These are phyloP conservation scores for Skeletonema costatum DNA, from an alignment of 108 stramenopile species.

Conservation along the genomic window DNA sequence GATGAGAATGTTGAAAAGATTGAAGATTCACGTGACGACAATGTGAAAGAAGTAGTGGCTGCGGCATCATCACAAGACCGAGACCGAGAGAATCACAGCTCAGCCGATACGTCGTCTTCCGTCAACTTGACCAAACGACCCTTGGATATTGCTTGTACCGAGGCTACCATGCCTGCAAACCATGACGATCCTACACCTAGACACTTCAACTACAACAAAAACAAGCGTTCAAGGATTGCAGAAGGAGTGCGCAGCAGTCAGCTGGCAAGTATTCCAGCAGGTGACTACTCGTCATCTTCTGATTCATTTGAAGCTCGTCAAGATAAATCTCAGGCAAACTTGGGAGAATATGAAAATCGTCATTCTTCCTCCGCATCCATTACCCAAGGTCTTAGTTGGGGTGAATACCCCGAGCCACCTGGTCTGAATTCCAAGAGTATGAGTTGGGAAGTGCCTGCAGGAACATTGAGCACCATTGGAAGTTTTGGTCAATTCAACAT, in stretches of 20 bases:
- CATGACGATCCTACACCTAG: slow-evolving; percentile 24
- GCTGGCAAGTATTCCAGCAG: not conserved
- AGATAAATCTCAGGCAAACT: slow-evolving; percentile 1
- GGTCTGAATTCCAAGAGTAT: slow-evolving; percentile 1
- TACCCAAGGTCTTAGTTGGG: not conserved
- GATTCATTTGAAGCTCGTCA: slow-evolving; percentile 1
- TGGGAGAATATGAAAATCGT: not conserved
- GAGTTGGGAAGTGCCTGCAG: slow-evolving; percentile 24
- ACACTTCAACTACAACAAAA: not conserved
- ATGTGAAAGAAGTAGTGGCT: not conserved
- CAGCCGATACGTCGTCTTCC: not conserved
- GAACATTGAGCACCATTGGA: slow-evolving; percentile 15
- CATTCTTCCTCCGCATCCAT: slow-evolving; percentile 12
- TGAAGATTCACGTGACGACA: slow-evolving; percentile 11
- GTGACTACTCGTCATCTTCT: slow-evolving; percentile 7
- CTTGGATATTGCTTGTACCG: not conserved
- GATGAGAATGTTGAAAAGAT: not conserved
- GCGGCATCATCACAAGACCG: not conserved
- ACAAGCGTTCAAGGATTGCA: not conserved
- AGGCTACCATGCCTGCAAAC: not conserved
- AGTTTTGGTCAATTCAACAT: slow-evolving; percentile 1
- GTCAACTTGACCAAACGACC: not conserved
- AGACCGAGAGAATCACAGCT: not conserved
- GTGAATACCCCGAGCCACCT: slow-evolving; percentile 4
- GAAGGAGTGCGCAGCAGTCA: not conserved